Evolutionary conservation across 345 rosid species (phyloP).

Genomic region (Rhodamnia rubescens): DNA sequence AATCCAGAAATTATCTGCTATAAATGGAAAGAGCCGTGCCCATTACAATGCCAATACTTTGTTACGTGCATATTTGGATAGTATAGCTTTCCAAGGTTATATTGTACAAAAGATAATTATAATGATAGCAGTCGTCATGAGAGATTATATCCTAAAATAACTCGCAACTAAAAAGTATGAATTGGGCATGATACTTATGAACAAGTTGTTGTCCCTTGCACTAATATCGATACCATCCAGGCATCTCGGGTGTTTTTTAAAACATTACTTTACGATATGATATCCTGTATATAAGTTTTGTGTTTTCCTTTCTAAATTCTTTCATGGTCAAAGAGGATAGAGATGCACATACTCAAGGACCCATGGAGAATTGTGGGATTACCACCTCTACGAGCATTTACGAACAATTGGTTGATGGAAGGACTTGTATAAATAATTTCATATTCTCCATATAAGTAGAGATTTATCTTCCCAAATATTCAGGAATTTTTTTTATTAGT

Average conservation of each 20-base stretch:
- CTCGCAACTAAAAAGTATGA: not conserved
- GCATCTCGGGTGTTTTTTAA: not conserved
- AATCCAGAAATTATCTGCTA: not conserved
- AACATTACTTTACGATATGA: not conserved
- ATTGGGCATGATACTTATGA: not conserved
- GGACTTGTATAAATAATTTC: not conserved
- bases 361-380: not conserved
- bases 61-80: not conserved
- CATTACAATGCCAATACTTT: not conserved
- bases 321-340: not conserved
- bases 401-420: not conserved
- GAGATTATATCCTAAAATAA: not conserved
- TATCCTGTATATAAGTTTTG: not conserved
- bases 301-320: not conserved
- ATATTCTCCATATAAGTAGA: not conserved
- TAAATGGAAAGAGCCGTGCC: not conserved
- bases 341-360: not conserved
- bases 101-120: not conserved
- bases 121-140: not conserved
- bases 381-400: not conserved
- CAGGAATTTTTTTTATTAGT: too few species aligned
- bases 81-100: not conserved
- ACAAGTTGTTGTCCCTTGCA: not conserved
- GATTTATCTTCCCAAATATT: not conserved
- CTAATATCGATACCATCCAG: not conserved